Base-by-base conservation (phyloP, 208 protist species). In the Leishmania guyanensis region DNA sequence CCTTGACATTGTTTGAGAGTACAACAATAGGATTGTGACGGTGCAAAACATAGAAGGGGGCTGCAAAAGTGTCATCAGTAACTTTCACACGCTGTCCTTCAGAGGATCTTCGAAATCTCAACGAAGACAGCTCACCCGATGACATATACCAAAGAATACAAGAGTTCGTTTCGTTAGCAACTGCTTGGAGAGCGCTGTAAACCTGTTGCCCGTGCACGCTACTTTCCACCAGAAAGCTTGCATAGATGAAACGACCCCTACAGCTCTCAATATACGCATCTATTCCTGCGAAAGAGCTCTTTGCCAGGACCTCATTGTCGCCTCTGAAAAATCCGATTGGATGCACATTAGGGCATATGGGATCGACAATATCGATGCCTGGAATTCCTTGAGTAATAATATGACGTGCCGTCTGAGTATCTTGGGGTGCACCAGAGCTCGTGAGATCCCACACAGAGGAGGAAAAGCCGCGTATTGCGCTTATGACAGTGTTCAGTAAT, bases 271-370 rank as follows among this genome's bases (percentile, higher is more conserved):
- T 2, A 70, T 51, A 80, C 20, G 33, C 1, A 12, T 51, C 14
- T 0, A 75, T 26, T 14, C 14, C 50, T 0, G 2, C 20, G 10
- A 33, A 48, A 58, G n/a, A 4, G 26, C 29, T 1, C 14, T 17
- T 29, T 65, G 9, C 39, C 4, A 39, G 1, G 17, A 14, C 6
- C 16, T n/a, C 29, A 39, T 29, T n/a, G 16, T 83, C 83, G 22
- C 74, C 54, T 43, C 62, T 77, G 10, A 93, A n/a, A 77, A 93
- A 91, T 1, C 90, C 88, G 46, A 93, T 77, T 26, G 72, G 64
- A 56, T 90, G 86, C 5, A 90, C 53, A 74, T 92, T 91, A 2
- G 88, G 88, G 46, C 84, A 90, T 46, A 76, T 69, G 2, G 84
- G 79, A 12, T 75, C 79, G 0, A 68, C 6, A 26, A 87, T 22